Evolutionary conservation across 192 early-diverging fungal genomes (phyloP).

Genomic region (Thoreauomyces humboldtii): DNA sequence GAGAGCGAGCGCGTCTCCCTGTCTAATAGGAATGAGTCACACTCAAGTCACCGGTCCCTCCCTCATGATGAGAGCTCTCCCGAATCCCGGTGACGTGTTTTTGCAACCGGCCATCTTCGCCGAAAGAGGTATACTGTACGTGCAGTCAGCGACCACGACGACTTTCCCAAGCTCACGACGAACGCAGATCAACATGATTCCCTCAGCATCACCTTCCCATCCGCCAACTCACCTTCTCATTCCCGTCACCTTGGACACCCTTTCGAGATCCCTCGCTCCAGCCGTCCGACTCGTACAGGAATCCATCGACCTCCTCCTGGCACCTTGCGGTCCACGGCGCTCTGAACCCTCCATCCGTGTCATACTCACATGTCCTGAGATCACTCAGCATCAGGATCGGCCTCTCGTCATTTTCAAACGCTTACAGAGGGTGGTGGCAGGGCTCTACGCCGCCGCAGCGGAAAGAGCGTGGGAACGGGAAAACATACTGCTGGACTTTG

Average conservation of each 20-base stretch:
- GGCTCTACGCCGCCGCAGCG: constrained; percentile 52
- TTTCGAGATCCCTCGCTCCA: not conserved
- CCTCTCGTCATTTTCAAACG: not conserved
- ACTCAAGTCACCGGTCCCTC: no score
- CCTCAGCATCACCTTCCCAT: not conserved
- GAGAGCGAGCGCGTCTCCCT: no score
- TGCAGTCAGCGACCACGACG: no score
- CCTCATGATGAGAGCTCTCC: no score
- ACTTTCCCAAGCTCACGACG: no score
- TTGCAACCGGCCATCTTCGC: no score
- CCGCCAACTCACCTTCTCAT: not conserved
- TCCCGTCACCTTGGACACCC: constrained; percentile 9
- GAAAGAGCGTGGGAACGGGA: constrained; percentile 39
- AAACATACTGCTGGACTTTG: constrained; percentile 48
- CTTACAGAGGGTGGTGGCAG: constrained; percentile 7
- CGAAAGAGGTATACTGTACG: no score
- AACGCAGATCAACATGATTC: not conserved
- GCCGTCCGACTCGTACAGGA: not conserved
- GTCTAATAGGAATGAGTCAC: no score
- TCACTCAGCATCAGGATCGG: not conserved
- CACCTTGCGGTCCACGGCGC: constrained; percentile 1
- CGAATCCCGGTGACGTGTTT: no score
- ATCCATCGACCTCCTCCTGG: constrained; percentile 6
- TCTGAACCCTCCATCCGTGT: not conserved
- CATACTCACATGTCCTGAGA: constrained; percentile 1